Base-by-base conservation (phyloP, 768 basidiomycete species). In the Leccinum longicurvipes region DNA sequence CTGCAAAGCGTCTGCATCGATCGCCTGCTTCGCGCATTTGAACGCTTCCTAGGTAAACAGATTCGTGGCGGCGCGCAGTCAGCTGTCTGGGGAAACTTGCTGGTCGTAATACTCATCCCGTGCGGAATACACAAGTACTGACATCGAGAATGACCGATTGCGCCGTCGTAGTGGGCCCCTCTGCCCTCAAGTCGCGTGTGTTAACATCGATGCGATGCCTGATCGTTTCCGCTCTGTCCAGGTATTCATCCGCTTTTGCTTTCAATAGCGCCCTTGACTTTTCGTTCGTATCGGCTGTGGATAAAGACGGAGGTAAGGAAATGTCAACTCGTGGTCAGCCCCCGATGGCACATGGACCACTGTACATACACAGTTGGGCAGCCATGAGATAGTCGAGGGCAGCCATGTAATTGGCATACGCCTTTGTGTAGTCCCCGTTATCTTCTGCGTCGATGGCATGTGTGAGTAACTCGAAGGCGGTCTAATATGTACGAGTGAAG, bases 351-450 rank as follows among this genome's bases (percentile, higher is more conserved):
- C 7, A 39, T 19, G 15, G n/a, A 10, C 12, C 27, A 57, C 67
- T n/a, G 4, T 60, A 93, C 92, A 91, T 73, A 93, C 92, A 91
- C 73, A 92, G 93, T 68, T 93, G 77, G 14, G 93, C 93, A 63
- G 97, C 88, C 89, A 97, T 92, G 74, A 98, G 98, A 73, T 94
- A 98, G 71, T 98, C 96, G 55, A 98, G 80, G 2, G 92, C 81
- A 75, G 97, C 93, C 77, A 89, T 87, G 75, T 96, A 95, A 61
- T 85, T 80, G 74, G 89, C 93, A 81, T 91, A 95, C 17, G 94
- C 93, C 67, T 93, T 92, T 7, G 82, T 78, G 76, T 97, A 98
- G 72, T 95, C 89, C 73, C 87, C 85, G 71, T 89, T 90, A 54
- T 82, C 81, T 75, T 98, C 96, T 60, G 89, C 87, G 51, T 91